Evolutionary conservation across 2,329 filamentous ascomycete genomes (phyloP), one percentile per base, ranked within the genome.

Genomic region (Diaporthe sp.): DNA sequence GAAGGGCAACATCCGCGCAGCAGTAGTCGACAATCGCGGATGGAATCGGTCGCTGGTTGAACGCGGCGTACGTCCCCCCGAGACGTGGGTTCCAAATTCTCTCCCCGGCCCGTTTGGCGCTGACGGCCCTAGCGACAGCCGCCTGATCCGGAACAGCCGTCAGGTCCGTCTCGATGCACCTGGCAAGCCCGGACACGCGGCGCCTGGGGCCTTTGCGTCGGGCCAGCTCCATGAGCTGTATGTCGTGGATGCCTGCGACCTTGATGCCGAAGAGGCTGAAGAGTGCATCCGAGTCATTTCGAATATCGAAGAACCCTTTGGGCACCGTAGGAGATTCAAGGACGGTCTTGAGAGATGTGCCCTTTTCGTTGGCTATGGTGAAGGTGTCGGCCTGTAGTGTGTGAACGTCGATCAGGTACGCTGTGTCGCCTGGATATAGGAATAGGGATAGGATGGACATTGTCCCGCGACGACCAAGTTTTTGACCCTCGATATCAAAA

Each of bases 231-330:
- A 92, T 88, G 0, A 92, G 83, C 79, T 92, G 90, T 0, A 92
- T 72, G 77, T 92, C 89, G 3, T 86, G 76, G 13, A 91, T 79
- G 0, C 88, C 86, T 0, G 77, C 75, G 0, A 92, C 78, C 0
- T 74, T 34, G 76, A 92, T 83, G 0, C 79, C 55, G 76, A 82
- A 91, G 46, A 85, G 87, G 60, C 58, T 79, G 78, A 84, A 90
- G 0, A 92, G 80, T 0, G 90, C 89, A 77, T 92, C 88, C 0
- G 90, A 89, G 78, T 91, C 89, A 77, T 88, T 89, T 3, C 90
- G 88, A 22, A 92, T 84, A 76, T 92, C 90, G 78, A 91, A 92
- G 76, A 92, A 85, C 42, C 88, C 86, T 77, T 92, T 92, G 0
- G 82, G 80, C 22, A 88, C 86, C 0, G 62, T 12, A 0, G 76